phyloP scores from a whole-genome alignment of 805 yeast species.

The Cyberlindnera americana region DNA sequence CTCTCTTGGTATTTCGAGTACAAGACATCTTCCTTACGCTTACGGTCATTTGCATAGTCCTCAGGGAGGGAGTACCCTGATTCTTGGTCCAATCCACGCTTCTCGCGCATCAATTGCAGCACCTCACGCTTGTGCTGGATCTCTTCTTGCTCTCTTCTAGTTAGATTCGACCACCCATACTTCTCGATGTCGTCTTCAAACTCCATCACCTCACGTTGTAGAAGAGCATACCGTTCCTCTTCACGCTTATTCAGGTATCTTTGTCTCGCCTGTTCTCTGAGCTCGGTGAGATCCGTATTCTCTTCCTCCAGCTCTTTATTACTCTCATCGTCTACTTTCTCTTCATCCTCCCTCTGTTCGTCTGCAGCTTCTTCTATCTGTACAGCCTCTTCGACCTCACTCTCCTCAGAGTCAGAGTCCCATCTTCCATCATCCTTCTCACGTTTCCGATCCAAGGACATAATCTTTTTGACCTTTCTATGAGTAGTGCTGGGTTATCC shows the following conservation, averaged over 20 bases:
- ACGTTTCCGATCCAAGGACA: constrained; percentile 14
- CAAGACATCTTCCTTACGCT: constrained; percentile 50
- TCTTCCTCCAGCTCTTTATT: no score
- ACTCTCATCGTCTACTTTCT: no score
- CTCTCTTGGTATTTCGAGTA: constrained; percentile 40
- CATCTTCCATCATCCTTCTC: constrained; percentile 18
- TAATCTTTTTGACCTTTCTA: no score
- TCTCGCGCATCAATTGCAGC: constrained; percentile 39
- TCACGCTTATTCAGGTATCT: constrained; percentile 46
- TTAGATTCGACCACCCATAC: constrained; percentile 53
- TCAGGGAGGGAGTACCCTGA: constrained; percentile 52
- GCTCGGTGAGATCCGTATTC: constrained; percentile 24
- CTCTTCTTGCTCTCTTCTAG: constrained; percentile 48
- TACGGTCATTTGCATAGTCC: constrained; percentile 52
- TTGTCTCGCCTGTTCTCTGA: constrained; percentile 48
- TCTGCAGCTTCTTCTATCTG: neutral
- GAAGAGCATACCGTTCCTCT: constrained; percentile 38
- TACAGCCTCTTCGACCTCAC: neutral
- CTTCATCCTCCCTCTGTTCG: no score
- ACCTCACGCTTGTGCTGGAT: constrained; percentile 49
- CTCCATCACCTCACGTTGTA: constrained; percentile 45
- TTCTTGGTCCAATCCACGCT: constrained; percentile 30
- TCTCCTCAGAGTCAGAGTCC: constrained; percentile 22
- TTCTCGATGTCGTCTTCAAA: constrained; percentile 46
- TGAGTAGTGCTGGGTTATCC: no score